Evolutionary conservation across 305 asterid species (phyloP).

Genomic region (Ajuga reptans): DNA sequence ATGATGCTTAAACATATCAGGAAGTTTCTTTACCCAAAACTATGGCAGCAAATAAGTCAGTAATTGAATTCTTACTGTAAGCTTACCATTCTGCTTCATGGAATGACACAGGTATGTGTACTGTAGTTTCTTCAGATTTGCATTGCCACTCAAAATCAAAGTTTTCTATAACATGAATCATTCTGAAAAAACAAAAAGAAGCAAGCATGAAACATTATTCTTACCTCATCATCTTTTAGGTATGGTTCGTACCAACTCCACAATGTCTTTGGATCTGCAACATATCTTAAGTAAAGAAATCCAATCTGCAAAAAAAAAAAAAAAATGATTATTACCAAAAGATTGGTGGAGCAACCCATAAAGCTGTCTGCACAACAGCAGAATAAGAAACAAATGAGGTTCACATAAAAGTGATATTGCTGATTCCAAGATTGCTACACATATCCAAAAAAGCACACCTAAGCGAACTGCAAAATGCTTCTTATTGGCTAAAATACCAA

Average conservation of each 20-base stretch:
- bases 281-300: conserved; percentile 80
- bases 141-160: conserved; percentile 14
- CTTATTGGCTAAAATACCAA: no score
- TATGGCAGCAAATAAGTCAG: conserved; percentile 2
- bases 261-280: conserved; percentile 83
- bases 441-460: not conserved
- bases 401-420: not conserved
- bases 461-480: not conserved
- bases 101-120: conserved; percentile 5
- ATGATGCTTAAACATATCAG: not conserved
- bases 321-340: not conserved
- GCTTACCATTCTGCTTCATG: conserved; percentile 20
- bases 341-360: not conserved
- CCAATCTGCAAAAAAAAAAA: conserved; percentile 60
- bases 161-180: conserved; percentile 2
- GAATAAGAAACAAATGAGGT: not conserved
- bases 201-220: conserved; percentile 26
- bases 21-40: conserved; percentile 3
- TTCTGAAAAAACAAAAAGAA: conserved; percentile 7
- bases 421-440: not conserved
- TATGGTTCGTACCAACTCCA: conserved; percentile 95
- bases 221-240: conserved; percentile 94
- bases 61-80: conserved; percentile 7
- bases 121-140: not conserved
- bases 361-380: not conserved